A percentile compares a stretch with the other conserved stretches of the same genome.
These are phyloP conservation scores for Colletotrichum sp. DNA, from an alignment of 2,329 filamentous ascomycete genomes.

Conservation along the genomic window DNA sequence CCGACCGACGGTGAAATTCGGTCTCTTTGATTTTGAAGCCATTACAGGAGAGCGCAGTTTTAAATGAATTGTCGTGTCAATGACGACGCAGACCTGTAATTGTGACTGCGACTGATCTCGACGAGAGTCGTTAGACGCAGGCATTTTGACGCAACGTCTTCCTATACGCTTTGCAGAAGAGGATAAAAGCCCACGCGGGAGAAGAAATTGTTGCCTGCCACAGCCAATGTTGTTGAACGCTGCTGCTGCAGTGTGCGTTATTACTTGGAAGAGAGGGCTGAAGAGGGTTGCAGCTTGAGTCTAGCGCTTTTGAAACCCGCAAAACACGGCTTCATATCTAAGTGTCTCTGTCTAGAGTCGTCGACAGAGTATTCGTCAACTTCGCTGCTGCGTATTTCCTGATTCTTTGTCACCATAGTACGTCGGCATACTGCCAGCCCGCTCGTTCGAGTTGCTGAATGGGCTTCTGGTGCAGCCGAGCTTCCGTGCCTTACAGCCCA, in stretches of 20 bases:
- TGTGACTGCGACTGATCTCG: not conserved
- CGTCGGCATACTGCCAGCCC: too few species aligned
- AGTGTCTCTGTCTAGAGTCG: rapidly evolving
- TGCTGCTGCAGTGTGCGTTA: rapidly evolving
- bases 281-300: rapidly evolving
- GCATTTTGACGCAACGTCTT: rapidly evolving
- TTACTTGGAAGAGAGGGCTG: rapidly evolving
- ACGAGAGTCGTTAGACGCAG: not conserved
- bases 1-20: too few species aligned
- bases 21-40: too few species aligned
- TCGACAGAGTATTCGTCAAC: not conserved
- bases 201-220: rapidly evolving
- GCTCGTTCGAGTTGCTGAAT: too few species aligned
- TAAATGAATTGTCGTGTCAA: rapidly evolving
- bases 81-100: too few species aligned
- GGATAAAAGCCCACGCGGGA: rapidly evolving
- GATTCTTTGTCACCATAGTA: too few species aligned
- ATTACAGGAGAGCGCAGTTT: rapidly evolving
- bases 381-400: not conserved
- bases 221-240: not conserved
- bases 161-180: not conserved
- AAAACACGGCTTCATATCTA: not conserved
- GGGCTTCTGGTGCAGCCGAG: too few species aligned
- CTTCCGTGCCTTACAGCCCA: too few species aligned
- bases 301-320: rapidly evolving